Conservation (phyloP, 108 stramenopile genomes). For the Cyclostephanos invisitatus region DNA sequence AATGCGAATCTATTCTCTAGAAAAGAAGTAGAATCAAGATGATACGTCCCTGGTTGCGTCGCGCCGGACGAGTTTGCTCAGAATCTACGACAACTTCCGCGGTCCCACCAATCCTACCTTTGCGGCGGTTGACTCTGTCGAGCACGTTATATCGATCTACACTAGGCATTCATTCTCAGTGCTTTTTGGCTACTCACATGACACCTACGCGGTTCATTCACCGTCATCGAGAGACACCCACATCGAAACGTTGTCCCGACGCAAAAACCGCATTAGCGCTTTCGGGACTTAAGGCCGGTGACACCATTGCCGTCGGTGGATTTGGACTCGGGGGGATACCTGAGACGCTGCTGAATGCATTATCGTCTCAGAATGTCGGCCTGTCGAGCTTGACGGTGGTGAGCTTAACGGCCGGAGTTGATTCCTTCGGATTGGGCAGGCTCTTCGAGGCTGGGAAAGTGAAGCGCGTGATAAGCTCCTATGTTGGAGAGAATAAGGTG, state of each 20-base stretch:
- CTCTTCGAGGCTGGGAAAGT: constrained; percentile 83
- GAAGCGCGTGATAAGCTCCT: constrained; percentile 83
- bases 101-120: not conserved
- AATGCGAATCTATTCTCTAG: no score
- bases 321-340: constrained; percentile 81
- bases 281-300: constrained; percentile 46
- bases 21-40: not conserved
- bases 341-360: constrained; percentile 69
- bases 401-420: constrained; percentile 84
- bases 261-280: constrained; percentile 46
- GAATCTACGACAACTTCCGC: not conserved
- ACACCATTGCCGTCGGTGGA: constrained; percentile 58
- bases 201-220: constrained; percentile 7
- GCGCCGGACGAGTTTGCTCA: not conserved
- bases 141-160: constrained; percentile 1
- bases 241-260: constrained; percentile 43
- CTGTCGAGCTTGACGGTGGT: constrained; percentile 76
- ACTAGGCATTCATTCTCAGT: not conserved
- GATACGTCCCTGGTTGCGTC: not conserved
- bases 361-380: constrained; percentile 40
- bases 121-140: constrained; percentile 2
- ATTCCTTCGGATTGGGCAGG: constrained; percentile 76
- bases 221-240: constrained; percentile 34
- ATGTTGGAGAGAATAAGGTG: constrained; percentile 92
- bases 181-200: not conserved